phyloP scores from a whole-genome alignment of 139 green algal species.

The Pseudopediastrum boryanum region DNA sequence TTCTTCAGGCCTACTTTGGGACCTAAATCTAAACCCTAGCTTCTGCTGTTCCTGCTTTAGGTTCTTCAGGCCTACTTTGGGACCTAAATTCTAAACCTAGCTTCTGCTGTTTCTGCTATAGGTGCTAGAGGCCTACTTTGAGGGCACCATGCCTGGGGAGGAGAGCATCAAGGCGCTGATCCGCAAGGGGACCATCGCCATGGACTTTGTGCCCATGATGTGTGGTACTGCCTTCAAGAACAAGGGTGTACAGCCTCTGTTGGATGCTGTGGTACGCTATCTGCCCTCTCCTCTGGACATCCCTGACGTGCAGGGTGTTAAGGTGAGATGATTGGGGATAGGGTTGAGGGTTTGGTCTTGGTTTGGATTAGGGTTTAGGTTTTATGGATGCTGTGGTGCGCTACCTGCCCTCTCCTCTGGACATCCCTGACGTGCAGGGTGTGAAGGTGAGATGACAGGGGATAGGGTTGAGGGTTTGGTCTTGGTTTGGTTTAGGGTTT shows the following conservation, averaged over 20 bases:
- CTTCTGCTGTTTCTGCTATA: no score
- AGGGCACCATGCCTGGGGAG: slow-evolving; percentile 89
- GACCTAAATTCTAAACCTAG: no score
- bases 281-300: slow-evolving; percentile 93
- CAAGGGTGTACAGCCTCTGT: slow-evolving; percentile 99
- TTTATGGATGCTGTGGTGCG: slow-evolving; percentile 96
- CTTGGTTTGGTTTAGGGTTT: no score
- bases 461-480: no score
- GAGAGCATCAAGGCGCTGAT: slow-evolving; percentile 86
- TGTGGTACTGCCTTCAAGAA: slow-evolving; percentile 99
- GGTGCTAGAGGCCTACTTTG: slow-evolving; percentile 81
- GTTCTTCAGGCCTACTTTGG: no score
- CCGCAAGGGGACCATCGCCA: slow-evolving; percentile 88
- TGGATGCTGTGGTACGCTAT: slow-evolving; percentile 96
- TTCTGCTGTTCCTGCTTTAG: no score
- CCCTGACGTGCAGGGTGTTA: slow-evolving; percentile 53
- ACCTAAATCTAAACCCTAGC: no score
- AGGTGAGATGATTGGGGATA: slow-evolving; percentile 9
- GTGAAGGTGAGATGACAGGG: slow-evolving; percentile 21
- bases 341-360: no score
- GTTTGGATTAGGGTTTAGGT: no score
- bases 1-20: no score
- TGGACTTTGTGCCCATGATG: slow-evolving; percentile 90
- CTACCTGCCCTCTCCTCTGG: slow-evolving; percentile 95
- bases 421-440: slow-evolving; percentile 65